Base-by-base conservation (phyloP, 768 basidiomycete species). In the Megacollybia marginata region DNA sequence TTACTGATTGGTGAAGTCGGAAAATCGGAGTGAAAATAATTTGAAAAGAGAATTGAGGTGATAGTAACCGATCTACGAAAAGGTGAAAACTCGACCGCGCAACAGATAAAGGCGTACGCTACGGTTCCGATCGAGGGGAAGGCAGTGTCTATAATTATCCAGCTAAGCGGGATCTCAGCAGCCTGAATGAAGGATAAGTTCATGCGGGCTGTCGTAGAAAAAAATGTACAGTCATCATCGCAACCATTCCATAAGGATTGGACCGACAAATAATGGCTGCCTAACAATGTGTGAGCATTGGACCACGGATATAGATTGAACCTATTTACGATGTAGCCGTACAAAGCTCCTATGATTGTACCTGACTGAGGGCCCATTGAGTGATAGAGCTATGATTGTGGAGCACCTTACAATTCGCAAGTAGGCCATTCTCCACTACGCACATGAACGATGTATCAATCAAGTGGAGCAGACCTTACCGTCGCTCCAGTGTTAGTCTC, bases 401-500 rank as follows among this genome's bases (percentile, higher is more conserved):
- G 42, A 9, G n/a, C 5, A 51, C 50, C 66, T 56, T 46, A 72
- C 75, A 32, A 74, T 54, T 48, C 75, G 69, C 31, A 76, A 59
- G 52, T 72, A 73, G 7, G 68, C 70, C 5, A 72, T 66, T 40
- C 74, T 62, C 68, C 72, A 75, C 62, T 64, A 33, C 16, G 13
- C 16, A 33, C 19, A 19, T 19, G 38, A 19, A 19, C 5, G 15
- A 40, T 15, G 19, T 19, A 19, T 15, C 19, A 19, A 40, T 15
- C 15, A 40, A 40, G 38, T 40, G 38, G 38, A 28, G 13, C n/a
- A n/a, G n/a, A 8, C 16, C 33, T n/a, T 47, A 63, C 64, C 7
- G 75, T 76, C 36, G 75, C 74, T n/a, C 74, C 76, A 1, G 71
- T 74, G 51, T 72, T 78, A 8, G 74, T 74, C 55, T 75, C 74